phyloP scores from a whole-genome alignment of 129 eudicot species.

The Pulicaria dysenterica region DNA sequence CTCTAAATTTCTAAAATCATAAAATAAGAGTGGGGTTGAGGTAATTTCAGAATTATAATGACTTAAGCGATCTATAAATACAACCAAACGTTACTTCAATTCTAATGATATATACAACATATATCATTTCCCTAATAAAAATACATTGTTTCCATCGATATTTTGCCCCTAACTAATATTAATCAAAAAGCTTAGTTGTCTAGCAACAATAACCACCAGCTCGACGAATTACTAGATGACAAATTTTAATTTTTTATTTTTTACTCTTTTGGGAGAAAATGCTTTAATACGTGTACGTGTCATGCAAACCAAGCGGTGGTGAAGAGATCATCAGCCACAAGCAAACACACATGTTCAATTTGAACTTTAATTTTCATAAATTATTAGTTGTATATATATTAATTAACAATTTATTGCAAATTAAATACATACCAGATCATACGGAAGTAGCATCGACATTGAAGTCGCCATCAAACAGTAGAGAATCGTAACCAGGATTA shows the following conservation, averaged over 20 bases:
- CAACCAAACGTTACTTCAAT: too few relatives aligned
- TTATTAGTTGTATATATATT: neutral
- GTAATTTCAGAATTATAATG: too few relatives aligned
- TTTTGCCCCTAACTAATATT: conserved; percentile 15
- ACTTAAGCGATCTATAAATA: too few relatives aligned
- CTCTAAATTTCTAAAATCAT: too few relatives aligned
- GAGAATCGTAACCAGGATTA: conserved; percentile 33
- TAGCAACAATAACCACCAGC: conserved; percentile 9
- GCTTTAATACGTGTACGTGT: conserved; percentile 34
- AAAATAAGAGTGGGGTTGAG: too few relatives aligned
- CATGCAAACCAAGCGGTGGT: conserved; percentile 45
- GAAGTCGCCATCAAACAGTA: conserved; percentile 47
- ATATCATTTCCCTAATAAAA: too few relatives aligned
- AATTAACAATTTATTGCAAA: conserved; percentile 8
- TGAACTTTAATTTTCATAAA: neutral
- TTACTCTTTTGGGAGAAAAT: conserved; percentile 13
- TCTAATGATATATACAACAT: too few relatives aligned
- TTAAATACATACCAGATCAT: conserved; percentile 53
- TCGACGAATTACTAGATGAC: conserved; percentile 19
- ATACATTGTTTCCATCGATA: neutral
- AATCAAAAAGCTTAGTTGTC: conserved; percentile 24
- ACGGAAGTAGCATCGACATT: conserved; percentile 49
- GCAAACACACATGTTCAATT: conserved; percentile 23
- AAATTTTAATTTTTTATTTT: neutral
- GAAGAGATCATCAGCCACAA: conserved; percentile 29